A percentile compares a stretch with the other conserved stretches of the same genome.
These are phyloP conservation scores for Rhodotorula graminis DNA, from an alignment of 768 basidiomycete species.

Conservation along the genomic window DNA sequence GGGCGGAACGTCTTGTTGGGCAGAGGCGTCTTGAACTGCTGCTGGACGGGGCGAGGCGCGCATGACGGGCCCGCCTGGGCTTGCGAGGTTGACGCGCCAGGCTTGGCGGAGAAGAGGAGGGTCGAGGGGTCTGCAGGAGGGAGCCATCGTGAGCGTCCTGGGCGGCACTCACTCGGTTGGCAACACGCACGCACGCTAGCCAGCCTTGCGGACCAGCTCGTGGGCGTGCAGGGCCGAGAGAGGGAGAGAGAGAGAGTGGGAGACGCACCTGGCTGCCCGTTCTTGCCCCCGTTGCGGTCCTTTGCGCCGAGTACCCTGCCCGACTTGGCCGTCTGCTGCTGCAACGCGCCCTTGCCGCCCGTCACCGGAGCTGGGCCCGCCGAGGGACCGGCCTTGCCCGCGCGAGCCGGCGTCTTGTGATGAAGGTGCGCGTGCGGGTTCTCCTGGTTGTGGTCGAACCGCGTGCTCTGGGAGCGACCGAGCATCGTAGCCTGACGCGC, in stretches of 20 bases:
- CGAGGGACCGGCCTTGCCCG: background rate
- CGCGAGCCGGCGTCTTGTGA: constrained; percentile 16
- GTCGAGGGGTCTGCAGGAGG: constrained; percentile 3
- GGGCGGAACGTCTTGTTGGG: constrained; percentile 6
- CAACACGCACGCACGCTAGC: too few relatives aligned
- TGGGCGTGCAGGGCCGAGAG: background rate
- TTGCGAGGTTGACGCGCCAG: constrained; percentile 1
- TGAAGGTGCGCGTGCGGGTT: constrained; percentile 4
- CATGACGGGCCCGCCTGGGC: constrained; percentile 10
- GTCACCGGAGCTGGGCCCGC: background rate
- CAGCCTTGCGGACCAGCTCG: too few relatives aligned
- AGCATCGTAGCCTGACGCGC: constrained; percentile 2
- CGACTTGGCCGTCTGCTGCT: background rate
- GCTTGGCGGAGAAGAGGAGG: constrained; percentile 14
- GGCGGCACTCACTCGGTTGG: too few relatives aligned
- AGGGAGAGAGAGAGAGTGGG: too few relatives aligned
- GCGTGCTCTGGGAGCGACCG: background rate
- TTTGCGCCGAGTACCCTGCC: constrained; percentile 10
- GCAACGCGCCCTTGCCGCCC: constrained; percentile 9
- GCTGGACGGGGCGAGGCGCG: background rate
- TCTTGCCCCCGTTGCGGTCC: constrained; percentile 10
- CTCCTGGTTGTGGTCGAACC: constrained; percentile 18
- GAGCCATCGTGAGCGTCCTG: background rate
- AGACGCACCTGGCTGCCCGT: background rate
- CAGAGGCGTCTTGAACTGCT: constrained; percentile 9